These are phyloP conservation scores for Chamaecyparis obtusa DNA, from an alignment of 75 land plant genomes.

Conservation along the genomic window DNA sequence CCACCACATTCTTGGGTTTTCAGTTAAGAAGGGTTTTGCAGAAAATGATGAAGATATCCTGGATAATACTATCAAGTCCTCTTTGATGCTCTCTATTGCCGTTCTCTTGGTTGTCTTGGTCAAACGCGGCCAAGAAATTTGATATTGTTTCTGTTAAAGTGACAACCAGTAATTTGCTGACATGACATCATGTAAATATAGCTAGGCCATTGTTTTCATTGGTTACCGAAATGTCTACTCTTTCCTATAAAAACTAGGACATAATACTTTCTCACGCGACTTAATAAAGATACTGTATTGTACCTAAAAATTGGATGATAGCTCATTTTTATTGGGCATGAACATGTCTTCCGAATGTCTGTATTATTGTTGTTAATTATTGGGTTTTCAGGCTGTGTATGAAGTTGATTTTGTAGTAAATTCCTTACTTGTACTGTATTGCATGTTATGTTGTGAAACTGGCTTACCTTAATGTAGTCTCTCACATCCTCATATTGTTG, in stretches of 20 bases:
- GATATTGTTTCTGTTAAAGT: background rate
- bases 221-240: background rate
- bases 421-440: background rate
- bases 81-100: constrained; percentile 55
- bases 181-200: constrained; percentile 2
- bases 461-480: background rate
- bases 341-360: background rate
- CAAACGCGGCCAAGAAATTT: constrained; percentile 16
- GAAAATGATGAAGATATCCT: constrained; percentile 23
- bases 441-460: background rate
- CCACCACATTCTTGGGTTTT: constrained; percentile 24
- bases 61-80: constrained; percentile 40
- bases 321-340: background rate
- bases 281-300: background rate
- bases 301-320: background rate
- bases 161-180: background rate
- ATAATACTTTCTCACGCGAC: background rate
- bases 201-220: background rate
- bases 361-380: background rate
- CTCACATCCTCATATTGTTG: background rate
- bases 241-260: background rate
- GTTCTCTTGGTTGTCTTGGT: constrained; percentile 54
- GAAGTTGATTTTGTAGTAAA: background rate
- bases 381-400: background rate
- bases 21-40: background rate